phyloP scores from a whole-genome alignment of 176 grass and related monocot genomes.

The Puccinellia tenuiflora region DNA sequence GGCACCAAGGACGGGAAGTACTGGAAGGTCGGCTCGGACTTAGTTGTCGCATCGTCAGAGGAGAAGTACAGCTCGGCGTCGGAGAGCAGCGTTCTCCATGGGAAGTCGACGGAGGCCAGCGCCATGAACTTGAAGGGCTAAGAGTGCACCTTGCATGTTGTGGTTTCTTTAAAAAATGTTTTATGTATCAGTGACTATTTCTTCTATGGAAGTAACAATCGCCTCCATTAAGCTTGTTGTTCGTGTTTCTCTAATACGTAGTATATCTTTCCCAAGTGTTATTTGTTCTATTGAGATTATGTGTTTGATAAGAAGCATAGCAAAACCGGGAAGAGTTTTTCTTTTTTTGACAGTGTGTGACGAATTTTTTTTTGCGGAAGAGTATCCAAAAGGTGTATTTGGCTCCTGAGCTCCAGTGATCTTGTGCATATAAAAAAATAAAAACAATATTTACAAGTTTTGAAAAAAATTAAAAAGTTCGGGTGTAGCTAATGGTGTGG shows the following conservation, averaged over 20 bases:
- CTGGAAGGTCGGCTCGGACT: slow-evolving; percentile 52
- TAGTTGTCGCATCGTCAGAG: slow-evolving; percentile 17
- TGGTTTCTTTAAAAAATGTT: neutral
- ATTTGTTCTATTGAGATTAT: neutral
- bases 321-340: neutral
- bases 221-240: neutral
- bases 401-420: no score
- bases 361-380: no score
- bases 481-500: no score
- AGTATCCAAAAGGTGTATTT: no score
- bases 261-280: neutral
- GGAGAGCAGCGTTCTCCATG: slow-evolving; percentile 49
- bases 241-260: neutral
- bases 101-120: slow-evolving; percentile 22
- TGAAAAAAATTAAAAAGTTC: no score
- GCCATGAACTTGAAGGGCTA: slow-evolving; percentile 24
- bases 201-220: neutral
- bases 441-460: no score
- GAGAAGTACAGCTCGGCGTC: slow-evolving; percentile 56
- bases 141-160: neutral
- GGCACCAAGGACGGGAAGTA: slow-evolving; percentile 36
- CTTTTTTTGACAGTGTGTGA: no score
- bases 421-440: no score
- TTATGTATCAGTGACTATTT: neutral
- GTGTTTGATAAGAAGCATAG: neutral